Conservation (phyloP, 2,329 filamentous ascomycete species). For the Trichoderma pleuroti region DNA sequence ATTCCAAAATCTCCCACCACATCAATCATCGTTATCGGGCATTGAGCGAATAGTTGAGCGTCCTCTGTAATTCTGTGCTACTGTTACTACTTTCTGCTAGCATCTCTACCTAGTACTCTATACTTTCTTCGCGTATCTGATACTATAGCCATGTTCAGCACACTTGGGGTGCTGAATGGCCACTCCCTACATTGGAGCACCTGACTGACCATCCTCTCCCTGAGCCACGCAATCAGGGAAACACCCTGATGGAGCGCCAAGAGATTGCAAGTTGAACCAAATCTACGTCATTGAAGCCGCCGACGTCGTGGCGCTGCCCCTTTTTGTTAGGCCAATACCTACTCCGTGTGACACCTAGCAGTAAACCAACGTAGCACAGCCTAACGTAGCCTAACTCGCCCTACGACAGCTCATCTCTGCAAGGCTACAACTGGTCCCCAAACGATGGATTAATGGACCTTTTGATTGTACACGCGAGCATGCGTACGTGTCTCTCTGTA, state of each 20-base stretch:
- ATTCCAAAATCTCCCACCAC: too few relatives aligned
- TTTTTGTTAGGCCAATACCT: not conserved
- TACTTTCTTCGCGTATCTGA: not conserved
- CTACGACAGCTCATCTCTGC: not conserved
- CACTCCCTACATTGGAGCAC: not conserved
- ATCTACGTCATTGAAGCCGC: slow-evolving; percentile 2
- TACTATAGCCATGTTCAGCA: not conserved
- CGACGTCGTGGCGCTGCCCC: not conserved
- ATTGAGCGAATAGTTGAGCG: too few relatives aligned
- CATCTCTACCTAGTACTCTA: not conserved
- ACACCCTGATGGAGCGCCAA: not conserved
- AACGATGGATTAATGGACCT: not conserved
- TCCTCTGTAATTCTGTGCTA: too few relatives aligned
- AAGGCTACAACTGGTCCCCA: not conserved
- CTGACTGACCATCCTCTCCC: not conserved
- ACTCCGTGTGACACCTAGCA: not conserved
- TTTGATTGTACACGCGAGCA: not conserved
- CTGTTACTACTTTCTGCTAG: not conserved
- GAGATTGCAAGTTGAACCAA: not conserved
- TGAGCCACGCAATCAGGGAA: not conserved
- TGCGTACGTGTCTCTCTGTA: not conserved
- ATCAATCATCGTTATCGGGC: too few relatives aligned
- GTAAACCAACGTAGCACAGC: not conserved
- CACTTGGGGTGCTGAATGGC: not conserved
- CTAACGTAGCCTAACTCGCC: not conserved